Evolutionary conservation across 192 early-diverging fungal species (phyloP).

Genomic region (Gaertneriomyces semiglobifer): DNA sequence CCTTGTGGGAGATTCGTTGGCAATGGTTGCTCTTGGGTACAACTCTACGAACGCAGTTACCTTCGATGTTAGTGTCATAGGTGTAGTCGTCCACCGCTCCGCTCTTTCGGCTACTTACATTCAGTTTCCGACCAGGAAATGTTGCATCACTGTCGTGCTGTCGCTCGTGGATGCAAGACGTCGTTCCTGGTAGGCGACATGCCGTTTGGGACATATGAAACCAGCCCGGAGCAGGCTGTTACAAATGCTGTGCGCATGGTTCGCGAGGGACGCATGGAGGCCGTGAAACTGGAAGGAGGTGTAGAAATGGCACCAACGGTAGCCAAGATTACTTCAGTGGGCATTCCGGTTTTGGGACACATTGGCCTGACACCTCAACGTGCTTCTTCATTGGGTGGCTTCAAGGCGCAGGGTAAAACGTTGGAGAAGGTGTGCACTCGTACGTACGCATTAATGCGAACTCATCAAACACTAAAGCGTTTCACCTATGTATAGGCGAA

Average conservation of each 20-base stretch:
- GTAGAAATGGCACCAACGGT: slow-evolving; percentile 77
- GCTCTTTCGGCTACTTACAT: slow-evolving; percentile 11
- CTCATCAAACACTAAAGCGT: too few relatives aligned
- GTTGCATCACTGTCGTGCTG: slow-evolving; percentile 91
- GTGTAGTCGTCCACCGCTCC: not conserved
- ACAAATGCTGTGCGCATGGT: slow-evolving; percentile 74
- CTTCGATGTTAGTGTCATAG: slow-evolving; percentile 62
- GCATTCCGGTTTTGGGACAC: slow-evolving; percentile 93
- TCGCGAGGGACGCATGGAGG: slow-evolving; percentile 88
- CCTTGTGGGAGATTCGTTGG: slow-evolving; percentile 93
- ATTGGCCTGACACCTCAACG: slow-evolving; percentile 96
- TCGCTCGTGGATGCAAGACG: slow-evolving; percentile 71
- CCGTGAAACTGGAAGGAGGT: slow-evolving; percentile 96
- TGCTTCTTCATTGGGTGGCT: slow-evolving; percentile 80
- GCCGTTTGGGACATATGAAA: slow-evolving; percentile 87
- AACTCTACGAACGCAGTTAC: slow-evolving; percentile 81
- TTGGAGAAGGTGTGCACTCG: slow-evolving; percentile 47
- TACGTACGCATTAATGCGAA: not conserved
- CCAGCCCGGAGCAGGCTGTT: slow-evolving; percentile 69
- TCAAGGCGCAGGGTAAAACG: slow-evolving; percentile 89
- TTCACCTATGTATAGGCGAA: not conserved
- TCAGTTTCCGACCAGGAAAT: slow-evolving; percentile 65
- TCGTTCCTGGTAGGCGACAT: slow-evolving; percentile 87
- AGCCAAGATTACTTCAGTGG: slow-evolving; percentile 72
- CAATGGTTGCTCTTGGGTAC: slow-evolving; percentile 94